Percentiles rank a stretch among this genome's conserved stretches.
These are phyloP conservation scores for Leccinum imitatum DNA, from an alignment of 768 basidiomycete species.

Conservation along the genomic window DNA sequence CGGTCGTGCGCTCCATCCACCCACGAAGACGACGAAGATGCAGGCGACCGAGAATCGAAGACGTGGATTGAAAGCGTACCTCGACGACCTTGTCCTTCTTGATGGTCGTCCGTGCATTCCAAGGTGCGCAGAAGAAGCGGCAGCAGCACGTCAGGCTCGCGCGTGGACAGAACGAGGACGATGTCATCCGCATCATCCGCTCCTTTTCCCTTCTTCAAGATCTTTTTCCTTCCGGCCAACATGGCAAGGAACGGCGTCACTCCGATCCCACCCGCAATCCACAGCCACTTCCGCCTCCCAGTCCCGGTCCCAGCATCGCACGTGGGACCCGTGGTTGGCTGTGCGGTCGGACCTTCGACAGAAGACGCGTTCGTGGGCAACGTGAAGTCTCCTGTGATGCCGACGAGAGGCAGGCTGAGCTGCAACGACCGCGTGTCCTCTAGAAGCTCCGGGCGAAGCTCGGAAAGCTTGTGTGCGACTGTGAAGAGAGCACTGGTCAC, in stretches of 20 bases:
- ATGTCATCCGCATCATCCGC: constrained; percentile 36
- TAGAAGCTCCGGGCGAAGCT: constrained; percentile 42
- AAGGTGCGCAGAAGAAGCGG: constrained; percentile 32
- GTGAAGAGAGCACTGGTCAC: constrained; percentile 56
- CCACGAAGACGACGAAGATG: neutral
- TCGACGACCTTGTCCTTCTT: neutral
- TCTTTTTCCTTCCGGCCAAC: constrained; percentile 31
- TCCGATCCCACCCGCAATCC: constrained; percentile 66
- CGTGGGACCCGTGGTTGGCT: neutral
- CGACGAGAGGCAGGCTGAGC: constrained; percentile 45
- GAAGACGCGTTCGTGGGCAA: constrained; percentile 23
- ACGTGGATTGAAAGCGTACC: constrained; percentile 38
- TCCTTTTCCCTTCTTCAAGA: neutral
- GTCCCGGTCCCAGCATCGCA: neutral
- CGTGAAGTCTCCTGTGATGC: constrained; percentile 54
- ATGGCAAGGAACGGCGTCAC: constrained; percentile 65
- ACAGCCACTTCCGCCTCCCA: constrained; percentile 38
- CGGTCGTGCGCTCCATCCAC: neutral
- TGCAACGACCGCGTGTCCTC: constrained; percentile 39
- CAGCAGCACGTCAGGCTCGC: constrained; percentile 52
- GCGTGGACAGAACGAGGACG: constrained; percentile 47
- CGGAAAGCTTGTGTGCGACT: constrained; percentile 43
- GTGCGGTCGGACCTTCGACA: neutral
- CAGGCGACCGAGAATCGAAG: constrained; percentile 28
- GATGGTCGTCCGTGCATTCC: neutral